Percentiles rank a stretch among this genome's conserved stretches.
These are phyloP conservation scores for Chaetomiaceae sp. DNA, from an alignment of 2,329 filamentous ascomycete genomes.

Conservation along the genomic window DNA sequence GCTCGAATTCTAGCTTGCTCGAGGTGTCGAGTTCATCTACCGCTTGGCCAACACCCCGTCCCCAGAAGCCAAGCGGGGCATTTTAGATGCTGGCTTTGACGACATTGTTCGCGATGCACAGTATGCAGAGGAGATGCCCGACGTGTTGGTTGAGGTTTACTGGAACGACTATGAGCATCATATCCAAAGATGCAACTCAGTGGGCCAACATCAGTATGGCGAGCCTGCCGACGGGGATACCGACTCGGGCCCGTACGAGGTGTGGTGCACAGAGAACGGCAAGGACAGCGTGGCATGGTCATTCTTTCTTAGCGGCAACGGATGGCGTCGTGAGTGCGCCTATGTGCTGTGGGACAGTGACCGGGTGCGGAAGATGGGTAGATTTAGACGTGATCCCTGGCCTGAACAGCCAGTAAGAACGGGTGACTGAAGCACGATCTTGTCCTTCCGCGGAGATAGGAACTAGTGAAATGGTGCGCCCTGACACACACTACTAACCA, in stretches of 20 bases:
- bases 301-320: background rate
- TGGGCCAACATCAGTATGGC: background rate
- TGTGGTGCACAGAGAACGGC: background rate
- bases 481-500: too few species aligned
- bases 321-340: background rate
- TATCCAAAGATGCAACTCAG: background rate
- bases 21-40: too few species aligned
- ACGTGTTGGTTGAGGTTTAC: background rate
- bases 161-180: background rate
- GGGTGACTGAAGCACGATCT: too few species aligned
- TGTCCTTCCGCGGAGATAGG: too few species aligned
- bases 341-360: conserved; percentile 3
- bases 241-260: conserved; percentile 1
- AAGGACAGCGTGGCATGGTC: background rate
- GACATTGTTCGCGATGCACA: too few species aligned
- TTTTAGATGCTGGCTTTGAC: background rate
- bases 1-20: too few species aligned
- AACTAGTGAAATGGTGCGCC: too few species aligned
- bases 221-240: background rate
- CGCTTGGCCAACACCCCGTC: background rate
- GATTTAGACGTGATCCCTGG: too few species aligned
- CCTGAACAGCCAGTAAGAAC: too few species aligned
- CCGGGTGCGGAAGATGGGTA: background rate
- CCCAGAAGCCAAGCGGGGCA: background rate
- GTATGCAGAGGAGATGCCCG: background rate